Evolutionary conservation across 345 rosid species (phyloP), one percentile per base, ranked within the genome.

Genomic region (Clausena lansium): DNA sequence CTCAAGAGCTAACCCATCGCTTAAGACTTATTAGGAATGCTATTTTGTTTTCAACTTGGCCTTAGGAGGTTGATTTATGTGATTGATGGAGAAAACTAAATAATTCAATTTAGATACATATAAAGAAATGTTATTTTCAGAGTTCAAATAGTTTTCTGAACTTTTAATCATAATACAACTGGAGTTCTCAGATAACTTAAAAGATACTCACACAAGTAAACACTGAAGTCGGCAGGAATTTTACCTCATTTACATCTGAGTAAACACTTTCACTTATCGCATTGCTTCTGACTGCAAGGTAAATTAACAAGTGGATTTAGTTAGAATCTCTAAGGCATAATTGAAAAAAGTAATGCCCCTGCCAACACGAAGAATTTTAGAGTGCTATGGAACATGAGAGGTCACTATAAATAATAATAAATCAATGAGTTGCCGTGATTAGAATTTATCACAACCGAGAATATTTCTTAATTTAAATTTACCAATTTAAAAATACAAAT

Each of bases 221-320:
- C 76, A 71, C 65, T 33, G 63, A 35, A 15, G 67, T 73, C 67
- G 25, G 76, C 35, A 58, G n/a, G 15, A 57, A 13, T 58, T 71
- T 1, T 57, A 13, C n/a, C 27, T 24, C 22, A 7, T 17, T 24
- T 5, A 61, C 11, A 19, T 22, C 38, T n/a, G 3, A 8, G 14
- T 3, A 25, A 9, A 47, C 19, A 25, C 8, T 54, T 30, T 71
- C 36, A 17, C 15, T 71, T 55, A 7, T 17, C 25, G 19, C 5
- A 52, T 19, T 67, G 52, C 70, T 66, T 38, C 38, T n/a, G 30
- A 22, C 52, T 10, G 50, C 47, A 19, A 35, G 69, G 22, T 63
- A 5, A 27, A 67, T 38, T 39, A 67, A n/a, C 32, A 39, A n/a
- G 55, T 39, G 54, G 4, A 10, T 39, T 19, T 67, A 4, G n/a